Evolutionary conservation across 345 rosid genomes (phyloP).

Genomic region (Microthlaspi erraticum): DNA sequence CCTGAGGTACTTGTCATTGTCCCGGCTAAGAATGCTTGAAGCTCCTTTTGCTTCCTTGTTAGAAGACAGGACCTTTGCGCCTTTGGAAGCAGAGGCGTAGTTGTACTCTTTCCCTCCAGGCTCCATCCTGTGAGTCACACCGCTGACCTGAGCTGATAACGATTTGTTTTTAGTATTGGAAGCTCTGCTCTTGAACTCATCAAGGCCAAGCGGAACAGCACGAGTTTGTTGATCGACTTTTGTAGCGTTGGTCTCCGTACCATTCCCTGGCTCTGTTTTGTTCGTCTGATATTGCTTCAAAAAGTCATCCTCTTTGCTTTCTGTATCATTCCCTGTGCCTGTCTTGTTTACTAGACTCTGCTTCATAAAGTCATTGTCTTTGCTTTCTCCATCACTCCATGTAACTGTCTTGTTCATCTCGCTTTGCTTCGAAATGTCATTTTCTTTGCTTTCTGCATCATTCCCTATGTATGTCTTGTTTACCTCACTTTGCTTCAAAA

Average conservation of each 20-base stretch:
- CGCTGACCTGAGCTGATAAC: slow-evolving; percentile 64
- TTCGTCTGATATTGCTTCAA: slow-evolving; percentile 27
- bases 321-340: background rate
- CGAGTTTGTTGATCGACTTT: slow-evolving; percentile 59
- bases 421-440: slow-evolving; percentile 14
- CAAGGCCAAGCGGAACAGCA: slow-evolving; percentile 73
- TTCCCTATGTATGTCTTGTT: slow-evolving; percentile 26
- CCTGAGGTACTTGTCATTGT: slow-evolving; percentile 89
- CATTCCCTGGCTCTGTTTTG: slow-evolving; percentile 23
- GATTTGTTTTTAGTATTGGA: slow-evolving; percentile 67
- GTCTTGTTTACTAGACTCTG: slow-evolving; percentile 11
- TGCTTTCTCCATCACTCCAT: slow-evolving; percentile 28
- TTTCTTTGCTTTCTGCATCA: slow-evolving; percentile 40
- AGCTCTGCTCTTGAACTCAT: slow-evolving; percentile 91
- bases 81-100: slow-evolving; percentile 89
- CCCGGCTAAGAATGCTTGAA: slow-evolving; percentile 72
- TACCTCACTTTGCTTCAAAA: slow-evolving; percentile 14
- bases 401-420: slow-evolving; percentile 20
- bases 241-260: slow-evolving; percentile 40
- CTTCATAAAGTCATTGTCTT: slow-evolving; percentile 5
- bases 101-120: slow-evolving; percentile 90
- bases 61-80: slow-evolving; percentile 79
- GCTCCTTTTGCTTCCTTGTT: slow-evolving; percentile 98
- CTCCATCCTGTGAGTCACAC: slow-evolving; percentile 78
- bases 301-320: background rate